These are phyloP conservation scores for Gillenia trifoliata DNA, from an alignment of 306 rosid genomes.

Conservation along the genomic window DNA sequence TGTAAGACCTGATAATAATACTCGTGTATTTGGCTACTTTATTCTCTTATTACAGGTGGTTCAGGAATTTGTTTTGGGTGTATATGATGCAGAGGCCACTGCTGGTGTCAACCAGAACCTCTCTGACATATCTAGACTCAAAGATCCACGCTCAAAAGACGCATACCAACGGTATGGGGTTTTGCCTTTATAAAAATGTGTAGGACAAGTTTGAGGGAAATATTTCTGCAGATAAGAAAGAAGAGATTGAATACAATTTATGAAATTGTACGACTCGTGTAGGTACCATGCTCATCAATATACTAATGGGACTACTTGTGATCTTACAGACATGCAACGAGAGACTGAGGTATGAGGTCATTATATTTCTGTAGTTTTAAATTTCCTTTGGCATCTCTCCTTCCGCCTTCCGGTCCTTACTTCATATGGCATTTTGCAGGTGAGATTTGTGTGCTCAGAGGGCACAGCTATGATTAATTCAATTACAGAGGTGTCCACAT, in stretches of 20 bases:
- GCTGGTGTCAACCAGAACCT: conserved; percentile 71
- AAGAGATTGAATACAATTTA: neutral
- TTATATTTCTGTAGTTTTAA: neutral
- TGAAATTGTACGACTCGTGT: conserved; percentile 16
- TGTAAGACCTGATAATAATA: conserved; percentile 15
- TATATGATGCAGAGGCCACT: conserved; percentile 77
- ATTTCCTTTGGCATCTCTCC: conserved; percentile 9
- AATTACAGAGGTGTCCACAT: conserved; percentile 86
- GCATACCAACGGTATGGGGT: conserved; percentile 79
- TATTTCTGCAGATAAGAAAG: neutral
- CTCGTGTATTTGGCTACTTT: conserved; percentile 10
- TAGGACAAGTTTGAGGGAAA: neutral
- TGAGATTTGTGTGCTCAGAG: conserved; percentile 94
- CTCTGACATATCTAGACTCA: conserved; percentile 77
- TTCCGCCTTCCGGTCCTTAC: neutral
- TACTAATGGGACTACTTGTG: conserved; percentile 85
- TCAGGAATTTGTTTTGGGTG: conserved; percentile 82
- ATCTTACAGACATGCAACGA: conserved; percentile 83
- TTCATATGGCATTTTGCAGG: conserved; percentile 36
- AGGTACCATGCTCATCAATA: conserved; percentile 93
- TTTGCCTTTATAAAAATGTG: neutral
- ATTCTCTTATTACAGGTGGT: conserved; percentile 48
- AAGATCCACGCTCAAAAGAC: conserved; percentile 93
- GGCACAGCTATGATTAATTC: conserved; percentile 80
- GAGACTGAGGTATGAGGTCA: conserved; percentile 73